Conservation (phyloP, 441 rosid genomes). For the Erodium texanum region DNA sequence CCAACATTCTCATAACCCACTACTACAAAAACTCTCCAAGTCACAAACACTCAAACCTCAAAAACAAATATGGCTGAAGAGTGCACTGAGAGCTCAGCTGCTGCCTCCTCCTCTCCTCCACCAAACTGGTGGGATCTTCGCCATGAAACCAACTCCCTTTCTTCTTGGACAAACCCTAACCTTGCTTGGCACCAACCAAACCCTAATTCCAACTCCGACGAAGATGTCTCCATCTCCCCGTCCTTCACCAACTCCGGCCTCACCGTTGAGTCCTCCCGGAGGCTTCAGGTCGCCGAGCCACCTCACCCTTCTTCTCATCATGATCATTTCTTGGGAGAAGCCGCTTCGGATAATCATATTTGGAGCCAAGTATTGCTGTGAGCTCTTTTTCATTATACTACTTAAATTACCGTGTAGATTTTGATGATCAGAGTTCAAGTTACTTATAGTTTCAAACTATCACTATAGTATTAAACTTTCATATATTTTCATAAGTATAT, state of each 20-base stretch:
- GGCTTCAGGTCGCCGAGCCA: too few species aligned
- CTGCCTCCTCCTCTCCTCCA: conserved; percentile 30
- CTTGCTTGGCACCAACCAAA: too few species aligned
- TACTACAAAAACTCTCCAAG: too few species aligned
- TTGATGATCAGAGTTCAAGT: too few species aligned
- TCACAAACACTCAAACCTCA: not conserved
- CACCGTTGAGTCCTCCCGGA: conserved; percentile 19
- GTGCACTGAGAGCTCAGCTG: conserved; percentile 30
- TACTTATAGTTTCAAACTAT: too few species aligned
- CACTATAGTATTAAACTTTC: too few species aligned
- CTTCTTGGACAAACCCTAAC: not conserved
- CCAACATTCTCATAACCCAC: not conserved
- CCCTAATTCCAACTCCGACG: conserved; percentile 23
- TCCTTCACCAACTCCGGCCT: conserved; percentile 48
- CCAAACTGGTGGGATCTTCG: conserved; percentile 53
- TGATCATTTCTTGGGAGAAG: conserved; percentile 35
- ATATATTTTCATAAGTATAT: too few species aligned
- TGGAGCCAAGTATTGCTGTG: conserved; percentile 65
- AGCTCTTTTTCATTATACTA: conserved; percentile 24
- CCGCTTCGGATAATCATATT: conserved; percentile 47
- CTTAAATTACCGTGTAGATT: too few species aligned
- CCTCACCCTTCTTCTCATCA: too few species aligned
- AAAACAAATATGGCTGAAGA: conserved; percentile 45
- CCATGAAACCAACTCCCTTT: conserved; percentile 35
- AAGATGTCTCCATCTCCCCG: conserved; percentile 29